Evolutionary conservation across 108 stramenopile genomes (phyloP), one percentile per base, ranked within the genome.

Genomic region (Skeletonema tropicum): DNA sequence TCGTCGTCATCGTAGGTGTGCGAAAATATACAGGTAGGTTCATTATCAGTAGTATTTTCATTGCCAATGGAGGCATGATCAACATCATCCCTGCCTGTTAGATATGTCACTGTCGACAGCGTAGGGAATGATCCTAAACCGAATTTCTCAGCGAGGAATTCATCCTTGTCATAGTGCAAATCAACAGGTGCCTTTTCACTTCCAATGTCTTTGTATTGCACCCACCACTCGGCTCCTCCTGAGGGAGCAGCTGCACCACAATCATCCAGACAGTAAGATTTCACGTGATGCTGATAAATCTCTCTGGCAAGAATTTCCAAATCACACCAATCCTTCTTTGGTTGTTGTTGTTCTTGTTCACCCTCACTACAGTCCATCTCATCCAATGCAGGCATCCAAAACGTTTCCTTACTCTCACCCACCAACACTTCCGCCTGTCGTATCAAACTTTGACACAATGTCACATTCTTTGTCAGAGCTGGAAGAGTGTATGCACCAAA

Each of bases 151-250:
- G 94, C 92, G 32, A 97, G 68, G 2, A 68, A 82, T 72, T 97
- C 96, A 58, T 97, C 96, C 62, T 97, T 97, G 76, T 97, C 96
- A 72, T 94, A 97, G 66, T 97, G 94, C 25, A 96, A 75, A 66
- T 96, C 92, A 11, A 96, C 83, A 1, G 90, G 89, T 9, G 76
- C 78, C 17, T 63, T 46, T 1, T 33, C 25, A 1, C 66, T 41
- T 3, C 73, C 84, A 5, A 71, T 39, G 17, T 62, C 69, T 66
- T 94, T 94, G 68, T 92, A 86, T 84, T 94, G 93, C 25, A 94
- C 91, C 93, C 93, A 94, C 89, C 90, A 94, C 45, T 94, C 93
- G 3, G 90, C 89, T 23, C 93, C 90, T 8, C 77, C 66, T 10
- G 6, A 25, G 26, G 30, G 1, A 39, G 38, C 14, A 35, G 39